Evolutionary conservation across 164 flowering plant genomes (phyloP).

Genomic region (Pachysandra terminalis): DNA sequence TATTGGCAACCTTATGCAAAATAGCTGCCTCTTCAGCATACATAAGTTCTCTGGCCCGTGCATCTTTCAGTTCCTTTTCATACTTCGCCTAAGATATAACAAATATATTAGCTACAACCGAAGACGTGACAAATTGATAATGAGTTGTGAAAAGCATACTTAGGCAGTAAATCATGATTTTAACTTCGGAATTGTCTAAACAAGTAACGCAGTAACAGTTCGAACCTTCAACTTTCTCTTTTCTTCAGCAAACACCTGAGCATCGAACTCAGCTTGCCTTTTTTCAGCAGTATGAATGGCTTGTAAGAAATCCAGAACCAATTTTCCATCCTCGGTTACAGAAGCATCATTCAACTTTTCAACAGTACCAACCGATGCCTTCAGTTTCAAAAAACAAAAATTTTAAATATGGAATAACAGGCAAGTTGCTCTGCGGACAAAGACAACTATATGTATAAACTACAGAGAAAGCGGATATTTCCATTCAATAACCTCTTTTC

Average conservation of each 20-base stretch:
- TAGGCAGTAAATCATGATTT: not conserved
- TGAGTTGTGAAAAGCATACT: not conserved
- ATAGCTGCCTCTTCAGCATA: constrained; percentile 93
- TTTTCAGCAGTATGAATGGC: constrained; percentile 92
- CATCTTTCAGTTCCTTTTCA: constrained; percentile 87
- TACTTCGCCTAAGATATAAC: constrained; percentile 57
- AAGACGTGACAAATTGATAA: not conserved
- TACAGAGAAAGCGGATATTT: constrained; percentile 9
- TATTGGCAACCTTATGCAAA: constrained; percentile 66
- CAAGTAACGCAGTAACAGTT: not conserved
- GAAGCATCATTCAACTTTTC: constrained; percentile 45
- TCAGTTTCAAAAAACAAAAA: constrained; percentile 14
- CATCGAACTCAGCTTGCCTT: constrained; percentile 87
- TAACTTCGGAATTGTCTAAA: not conserved
- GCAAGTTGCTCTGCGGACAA: not conserved
- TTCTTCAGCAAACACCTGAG: constrained; percentile 63
- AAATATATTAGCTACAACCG: not conserved
- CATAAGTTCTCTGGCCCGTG: constrained; percentile 89
- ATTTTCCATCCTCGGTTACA: constrained; percentile 62
- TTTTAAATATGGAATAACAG: not conserved
- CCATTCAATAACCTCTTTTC: constrained; percentile 40
- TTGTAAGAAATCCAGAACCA: constrained; percentile 81
- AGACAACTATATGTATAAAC: not conserved
- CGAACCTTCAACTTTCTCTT: constrained; percentile 73
- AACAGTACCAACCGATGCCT: constrained; percentile 32